Evolutionary conservation across 2,329 filamentous ascomycete species (phyloP).

Genomic region (Neonectria ditissima): DNA sequence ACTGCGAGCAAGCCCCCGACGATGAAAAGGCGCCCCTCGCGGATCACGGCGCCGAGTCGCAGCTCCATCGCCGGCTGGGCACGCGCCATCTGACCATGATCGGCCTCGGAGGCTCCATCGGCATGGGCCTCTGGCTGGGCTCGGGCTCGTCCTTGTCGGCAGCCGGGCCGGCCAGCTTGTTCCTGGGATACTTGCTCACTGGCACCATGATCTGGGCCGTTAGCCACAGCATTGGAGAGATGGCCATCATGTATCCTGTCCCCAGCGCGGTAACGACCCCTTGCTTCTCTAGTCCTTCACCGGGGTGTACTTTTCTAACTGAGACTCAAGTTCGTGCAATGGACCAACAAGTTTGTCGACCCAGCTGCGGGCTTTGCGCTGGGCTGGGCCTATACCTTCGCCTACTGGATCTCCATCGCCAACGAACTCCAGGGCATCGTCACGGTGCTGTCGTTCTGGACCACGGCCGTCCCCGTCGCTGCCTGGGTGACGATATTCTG

Average conservation of each 20-base stretch:
- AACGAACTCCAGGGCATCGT: constrained; percentile 56
- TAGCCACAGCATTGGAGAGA: constrained; percentile 59
- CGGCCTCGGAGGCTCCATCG: constrained; percentile 59
- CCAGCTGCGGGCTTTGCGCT: constrained; percentile 57
- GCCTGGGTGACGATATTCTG: constrained; percentile 59
- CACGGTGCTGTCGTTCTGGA: constrained; percentile 59
- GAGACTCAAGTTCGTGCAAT: constrained; percentile 57
- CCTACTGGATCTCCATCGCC: constrained; percentile 57
- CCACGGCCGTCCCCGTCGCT: constrained; percentile 54
- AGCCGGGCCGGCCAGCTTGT: constrained; percentile 58
- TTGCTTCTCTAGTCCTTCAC: no score
- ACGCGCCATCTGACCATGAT: constrained; percentile 67
- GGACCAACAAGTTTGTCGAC: constrained; percentile 59
- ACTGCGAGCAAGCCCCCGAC: constrained; percentile 1
- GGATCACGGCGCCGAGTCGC: constrained; percentile 24
- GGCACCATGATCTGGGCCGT: constrained; percentile 61
- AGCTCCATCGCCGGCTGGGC: constrained; percentile 52
- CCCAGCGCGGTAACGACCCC: constrained; percentile 39
- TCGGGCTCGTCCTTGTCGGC: constrained; percentile 54
- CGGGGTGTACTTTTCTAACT: background rate
- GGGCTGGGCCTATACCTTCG: constrained; percentile 62
- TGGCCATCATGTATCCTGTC: constrained; percentile 60
- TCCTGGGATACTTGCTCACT: constrained; percentile 58
- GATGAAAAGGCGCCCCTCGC: constrained; percentile 7
- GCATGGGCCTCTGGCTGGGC: constrained; percentile 61